These are phyloP conservation scores for Boletus tomentosulus DNA, from an alignment of 768 basidiomycete genomes.

Conservation along the genomic window DNA sequence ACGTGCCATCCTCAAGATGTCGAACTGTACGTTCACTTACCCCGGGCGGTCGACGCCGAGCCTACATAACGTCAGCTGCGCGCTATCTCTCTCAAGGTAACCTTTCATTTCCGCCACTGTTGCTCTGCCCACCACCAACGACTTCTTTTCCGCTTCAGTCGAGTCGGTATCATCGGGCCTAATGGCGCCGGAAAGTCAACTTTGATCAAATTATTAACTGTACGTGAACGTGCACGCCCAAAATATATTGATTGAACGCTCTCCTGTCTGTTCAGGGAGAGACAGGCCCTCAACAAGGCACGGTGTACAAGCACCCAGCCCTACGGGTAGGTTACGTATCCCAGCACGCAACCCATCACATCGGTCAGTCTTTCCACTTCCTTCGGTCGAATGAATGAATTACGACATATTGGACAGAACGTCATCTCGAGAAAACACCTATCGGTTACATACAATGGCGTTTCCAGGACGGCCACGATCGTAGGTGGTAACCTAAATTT, in stretches of 20 bases:
- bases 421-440: slow-evolving; percentile 93
- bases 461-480: slow-evolving; percentile 97
- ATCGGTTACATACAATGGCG: slow-evolving; percentile 98
- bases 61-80: slow-evolving; percentile 84
- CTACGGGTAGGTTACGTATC: slow-evolving; percentile 95
- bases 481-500: slow-evolving; percentile 42
- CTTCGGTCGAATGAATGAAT: slow-evolving; percentile 15
- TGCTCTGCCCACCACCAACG: slow-evolving; percentile 10
- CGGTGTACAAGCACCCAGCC: slow-evolving; percentile 91
- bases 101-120: slow-evolving; percentile 27
- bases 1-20: slow-evolving; percentile 90
- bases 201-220: slow-evolving; percentile 89
- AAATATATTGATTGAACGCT: slow-evolving; percentile 5
- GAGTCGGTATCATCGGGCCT: slow-evolving; percentile 87
- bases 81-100: slow-evolving; percentile 86
- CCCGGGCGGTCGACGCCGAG: slow-evolving; percentile 79
- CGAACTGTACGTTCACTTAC: slow-evolving; percentile 91
- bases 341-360: slow-evolving; percentile 97
- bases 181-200: slow-evolving; percentile 98
- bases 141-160: slow-evolving; percentile 44
- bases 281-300: slow-evolving; percentile 84
- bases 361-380: slow-evolving; percentile 46
- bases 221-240: slow-evolving; percentile 31
- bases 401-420: slow-evolving; percentile 47
- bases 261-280: slow-evolving; percentile 59